Base-by-base conservation (phyloP, 1,139 yeast genomes). In the Taiozyma onychis region DNA sequence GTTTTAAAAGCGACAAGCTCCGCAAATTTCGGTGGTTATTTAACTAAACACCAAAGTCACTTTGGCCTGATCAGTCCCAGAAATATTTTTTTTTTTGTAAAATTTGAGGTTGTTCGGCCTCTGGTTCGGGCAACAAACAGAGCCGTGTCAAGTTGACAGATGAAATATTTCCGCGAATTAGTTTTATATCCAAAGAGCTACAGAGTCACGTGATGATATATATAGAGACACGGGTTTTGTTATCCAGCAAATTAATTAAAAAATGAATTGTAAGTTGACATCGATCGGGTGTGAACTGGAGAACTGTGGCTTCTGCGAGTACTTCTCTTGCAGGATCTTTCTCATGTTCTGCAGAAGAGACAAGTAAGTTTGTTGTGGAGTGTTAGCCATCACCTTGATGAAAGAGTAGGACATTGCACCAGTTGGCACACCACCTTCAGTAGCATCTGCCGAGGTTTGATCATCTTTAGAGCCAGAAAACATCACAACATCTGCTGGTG, bases 331-430 rank as follows among this genome's bases (percentile, higher is more conserved):
- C 64, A 81, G 74, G 42, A 79, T 70, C 22, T 70, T 60, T 64
- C 88, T 73, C 77, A 81, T 77, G 55, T 79, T 77, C 65, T 81
- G 81, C 62, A 82, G 70, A 51, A 81, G 69, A 6, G 81, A 73
- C 62, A 81, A 67, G 59, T 77, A 81, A 18, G 80, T 70, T 63
- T 81, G 86, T 53, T 72, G 71, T 8, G 80, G 81, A 53, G 72
- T 67, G 48, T 75, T 75, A n/a, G 64, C 57, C 70, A 82, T 65
- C 11, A 78, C 79, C 48, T 75, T 69, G 51, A 81, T 75, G 57
- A 81, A 80, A 1, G 86, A 87, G 76, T 85, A 89, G 47, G 96
- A 86, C 96, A 91, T 88, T 24, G 98, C 98, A 52, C 98, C 98
- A 0, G 96, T 89, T 43, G 87, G 82, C 43, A 70, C 71, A 27